Conservation (phyloP, 225 moss, liverwort and hornwort species). For the Bryoerythrophyllum caledonicum region DNA sequence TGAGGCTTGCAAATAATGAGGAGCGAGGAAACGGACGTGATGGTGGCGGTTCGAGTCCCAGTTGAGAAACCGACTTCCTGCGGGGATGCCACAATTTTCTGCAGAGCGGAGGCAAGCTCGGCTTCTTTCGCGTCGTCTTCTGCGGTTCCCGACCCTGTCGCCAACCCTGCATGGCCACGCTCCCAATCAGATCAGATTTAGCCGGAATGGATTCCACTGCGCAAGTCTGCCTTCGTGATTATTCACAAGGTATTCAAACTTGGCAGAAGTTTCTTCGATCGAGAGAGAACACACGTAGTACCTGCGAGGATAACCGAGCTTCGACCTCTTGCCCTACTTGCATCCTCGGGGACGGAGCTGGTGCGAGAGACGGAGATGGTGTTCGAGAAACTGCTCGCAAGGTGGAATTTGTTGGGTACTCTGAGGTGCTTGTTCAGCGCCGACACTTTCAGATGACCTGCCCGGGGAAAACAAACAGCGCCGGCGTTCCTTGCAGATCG, state of each 20-base stretch:
- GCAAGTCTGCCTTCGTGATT: background rate
- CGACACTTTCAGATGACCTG: conserved; percentile 31
- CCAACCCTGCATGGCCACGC: conserved; percentile 38
- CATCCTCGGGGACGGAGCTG: conserved; percentile 13
- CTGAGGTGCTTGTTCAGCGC: conserved; percentile 28
- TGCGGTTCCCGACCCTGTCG: conserved; percentile 54
- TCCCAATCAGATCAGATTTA: conserved; percentile 3
- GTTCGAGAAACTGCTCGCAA: conserved; percentile 17
- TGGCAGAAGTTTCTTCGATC: background rate
- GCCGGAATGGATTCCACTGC: background rate
- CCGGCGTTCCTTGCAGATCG: conserved; percentile 30
- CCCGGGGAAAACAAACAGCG: conserved; percentile 18
- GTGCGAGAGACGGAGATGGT: background rate
- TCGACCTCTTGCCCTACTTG: conserved; percentile 12
- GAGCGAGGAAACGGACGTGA: conserved; percentile 43
- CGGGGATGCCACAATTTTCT: conserved; percentile 55
- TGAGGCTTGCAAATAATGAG: background rate
- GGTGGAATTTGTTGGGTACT: background rate
- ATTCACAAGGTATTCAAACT: background rate
- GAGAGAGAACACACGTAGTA: conserved; percentile 13
- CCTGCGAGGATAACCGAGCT: conserved; percentile 35
- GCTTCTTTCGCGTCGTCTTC: conserved; percentile 64
- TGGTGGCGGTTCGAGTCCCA: conserved; percentile 67
- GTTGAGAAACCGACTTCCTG: conserved; percentile 54
- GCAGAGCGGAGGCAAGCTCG: conserved; percentile 51